Base-by-base conservation (phyloP, 2,329 filamentous ascomycete genomes). In the Chaetoscypha palmicola region DNA sequence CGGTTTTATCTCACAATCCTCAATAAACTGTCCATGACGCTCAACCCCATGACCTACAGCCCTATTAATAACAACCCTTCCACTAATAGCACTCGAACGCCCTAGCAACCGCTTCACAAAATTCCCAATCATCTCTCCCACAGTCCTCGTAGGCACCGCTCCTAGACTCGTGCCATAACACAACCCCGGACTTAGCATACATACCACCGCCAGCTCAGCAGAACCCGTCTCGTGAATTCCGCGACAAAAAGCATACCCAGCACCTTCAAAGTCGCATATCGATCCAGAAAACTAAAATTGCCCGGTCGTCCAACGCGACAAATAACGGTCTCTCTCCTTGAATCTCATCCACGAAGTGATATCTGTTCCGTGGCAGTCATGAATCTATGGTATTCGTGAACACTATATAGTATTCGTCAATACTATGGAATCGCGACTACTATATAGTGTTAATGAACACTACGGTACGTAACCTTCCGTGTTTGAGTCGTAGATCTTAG, bases 171-270 rank as follows among this genome's bases (percentile, higher is more conserved):
- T 41, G 9, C 34, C 33, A 28, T 41, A 26, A 20, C 37, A 42
- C 16, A 36, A 28, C n/a, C 43, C 43, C 35, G 36, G 47, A 22
- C 10, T 43, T 4, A 32, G 35, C 21, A 30, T 42, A 11, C 21
- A 43, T n/a, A 49, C 33, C 12, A 46, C 44, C 11, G 36, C 43
- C n/a, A 44, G 14, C 9, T 39, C 41, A 4, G 39, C 14, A 2
- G 43, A 17, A 49, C 32, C 8, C 12, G 36, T 21, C 39, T 46
- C 12, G 40, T 28, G 7, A 49, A 44, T 20, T 49, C 43, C 4
- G 39, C 38, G 5, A 49, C 23, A 23, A 49, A 49, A 2, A 47
- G 31, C 20, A 46, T 43, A n/a, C 42, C 46, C 2, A 48, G 46
- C 16, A 48, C 17, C 23, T 48, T 48, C 4, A 43, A 48, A 2